These are phyloP conservation scores for Gossypium anomalum DNA, from an alignment of 345 rosid species.

Conservation along the genomic window DNA sequence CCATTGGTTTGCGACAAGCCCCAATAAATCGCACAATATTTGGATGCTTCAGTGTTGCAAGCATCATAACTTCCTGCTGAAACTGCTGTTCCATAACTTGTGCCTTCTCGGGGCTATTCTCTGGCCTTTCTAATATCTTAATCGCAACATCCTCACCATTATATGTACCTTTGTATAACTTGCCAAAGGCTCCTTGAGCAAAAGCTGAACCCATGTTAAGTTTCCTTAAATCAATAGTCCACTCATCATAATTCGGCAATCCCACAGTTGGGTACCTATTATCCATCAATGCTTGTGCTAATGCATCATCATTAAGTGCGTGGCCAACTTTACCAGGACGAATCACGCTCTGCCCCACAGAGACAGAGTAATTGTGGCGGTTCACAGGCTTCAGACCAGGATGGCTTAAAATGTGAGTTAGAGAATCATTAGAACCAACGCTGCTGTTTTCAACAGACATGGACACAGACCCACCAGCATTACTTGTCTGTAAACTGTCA, in stretches of 20 bases:
- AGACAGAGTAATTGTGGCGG: slow-evolving; percentile 35
- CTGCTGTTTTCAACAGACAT: slow-evolving; percentile 65
- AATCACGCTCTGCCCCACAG: slow-evolving; percentile 51
- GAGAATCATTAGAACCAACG: slow-evolving; percentile 65
- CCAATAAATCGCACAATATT: slow-evolving; percentile 53
- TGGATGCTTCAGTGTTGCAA: slow-evolving; percentile 47
- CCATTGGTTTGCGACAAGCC: slow-evolving; percentile 40
- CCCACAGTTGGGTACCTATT: slow-evolving; percentile 48
- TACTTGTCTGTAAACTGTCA: slow-evolving; percentile 57
- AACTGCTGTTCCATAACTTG: slow-evolving; percentile 52
- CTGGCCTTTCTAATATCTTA: slow-evolving; percentile 54
- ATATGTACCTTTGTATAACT: slow-evolving; percentile 52
- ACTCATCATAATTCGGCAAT: slow-evolving; percentile 44
- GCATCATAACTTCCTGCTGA: slow-evolving; percentile 58
- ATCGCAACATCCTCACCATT: slow-evolving; percentile 59
- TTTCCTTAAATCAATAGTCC: slow-evolving; percentile 62
- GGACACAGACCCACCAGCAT: slow-evolving; percentile 59
- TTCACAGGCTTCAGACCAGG: slow-evolving; percentile 49
- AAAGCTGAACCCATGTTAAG: slow-evolving; percentile 68
- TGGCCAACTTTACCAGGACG: slow-evolving; percentile 54
- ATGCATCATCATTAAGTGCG: slow-evolving; percentile 52
- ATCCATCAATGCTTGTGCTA: slow-evolving; percentile 62
- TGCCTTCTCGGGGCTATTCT: slow-evolving; percentile 39
- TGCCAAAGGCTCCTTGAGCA: slow-evolving; percentile 76
- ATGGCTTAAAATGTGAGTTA: slow-evolving; percentile 59